Percentiles rank a stretch among this genome's conserved stretches.
Evolutionary conservation across 176 grass and related monocot species (phyloP).

Genomic region (Chrysopogon serrulatus): DNA sequence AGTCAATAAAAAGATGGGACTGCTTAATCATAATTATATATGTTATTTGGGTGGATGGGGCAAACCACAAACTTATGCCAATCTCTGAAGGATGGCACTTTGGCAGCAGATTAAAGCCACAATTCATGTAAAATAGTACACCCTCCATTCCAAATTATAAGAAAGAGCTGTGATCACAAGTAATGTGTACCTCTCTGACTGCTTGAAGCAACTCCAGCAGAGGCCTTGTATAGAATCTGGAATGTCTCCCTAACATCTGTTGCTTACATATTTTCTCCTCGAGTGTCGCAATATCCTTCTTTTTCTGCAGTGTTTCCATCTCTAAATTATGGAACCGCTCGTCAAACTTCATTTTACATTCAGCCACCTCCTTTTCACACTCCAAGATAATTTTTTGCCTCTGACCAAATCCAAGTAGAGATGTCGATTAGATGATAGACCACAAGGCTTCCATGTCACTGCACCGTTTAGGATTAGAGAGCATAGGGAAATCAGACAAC

Average conservation of each 20-base stretch:
- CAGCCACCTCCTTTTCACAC: constrained; percentile 19
- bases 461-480: neutral
- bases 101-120: neutral
- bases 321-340: constrained; percentile 27
- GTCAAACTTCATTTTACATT: constrained; percentile 42
- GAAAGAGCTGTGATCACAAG: neutral
- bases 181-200: constrained; percentile 24
- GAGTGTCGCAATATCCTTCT: constrained; percentile 21
- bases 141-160: too few species aligned
- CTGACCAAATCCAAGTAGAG: constrained; percentile 29
- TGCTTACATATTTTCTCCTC: constrained; percentile 41
- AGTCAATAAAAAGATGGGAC: neutral
- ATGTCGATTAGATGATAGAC: constrained; percentile 12
- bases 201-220: constrained; percentile 14
- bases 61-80: neutral
- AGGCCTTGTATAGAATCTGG: constrained; percentile 20
- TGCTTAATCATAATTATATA: neutral
- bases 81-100: neutral
- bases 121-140: neutral
- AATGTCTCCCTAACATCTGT: constrained; percentile 46
- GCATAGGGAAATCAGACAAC: neutral
- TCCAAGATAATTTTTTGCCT: constrained; percentile 25
- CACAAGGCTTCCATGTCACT: neutral
- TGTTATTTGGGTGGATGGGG: neutral
- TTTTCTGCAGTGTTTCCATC: constrained; percentile 25